phyloP scores from a whole-genome alignment of 1,139 yeast species.

The Insectozyma bohioensis region DNA sequence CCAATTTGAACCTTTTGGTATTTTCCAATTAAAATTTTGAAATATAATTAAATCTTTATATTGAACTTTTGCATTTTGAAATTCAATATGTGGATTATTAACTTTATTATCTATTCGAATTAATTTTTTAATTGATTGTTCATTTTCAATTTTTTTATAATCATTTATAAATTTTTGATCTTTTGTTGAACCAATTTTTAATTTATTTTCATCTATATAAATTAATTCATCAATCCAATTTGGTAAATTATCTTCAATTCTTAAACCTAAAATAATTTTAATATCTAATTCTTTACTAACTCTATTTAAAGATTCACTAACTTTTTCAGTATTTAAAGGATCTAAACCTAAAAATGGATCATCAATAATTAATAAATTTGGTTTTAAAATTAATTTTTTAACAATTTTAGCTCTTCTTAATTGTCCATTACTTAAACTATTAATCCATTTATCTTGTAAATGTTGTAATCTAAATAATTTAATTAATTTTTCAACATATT shows the following conservation, averaged over 20 bases:
- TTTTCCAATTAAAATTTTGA: conserved; percentile 61
- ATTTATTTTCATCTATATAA: conserved; percentile 55
- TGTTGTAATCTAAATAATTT: conserved; percentile 55
- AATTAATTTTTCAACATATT: conserved; percentile 42
- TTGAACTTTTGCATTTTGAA: conserved; percentile 62
- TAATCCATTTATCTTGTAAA: conserved; percentile 71
- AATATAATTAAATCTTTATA: conserved; percentile 66
- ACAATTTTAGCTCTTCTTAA: conserved; percentile 88
- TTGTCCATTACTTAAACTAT: conserved; percentile 91
- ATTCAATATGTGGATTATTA: conserved; percentile 44
- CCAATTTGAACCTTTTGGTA: conserved; percentile 78
- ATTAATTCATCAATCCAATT: conserved; percentile 76
- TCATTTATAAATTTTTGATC: conserved; percentile 9
- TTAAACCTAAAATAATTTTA: conserved; percentile 64
- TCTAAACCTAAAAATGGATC: conserved; percentile 94
- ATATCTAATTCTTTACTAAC: conserved; percentile 28
- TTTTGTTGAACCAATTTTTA: conserved; percentile 45
- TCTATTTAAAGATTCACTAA: conserved; percentile 44
- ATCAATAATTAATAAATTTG: conserved; percentile 70
- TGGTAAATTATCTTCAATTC: conserved; percentile 76
- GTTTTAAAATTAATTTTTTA: conserved; percentile 61
- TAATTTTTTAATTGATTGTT: conserved; percentile 6
- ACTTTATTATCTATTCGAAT: conserved; percentile 11
- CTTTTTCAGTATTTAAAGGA: conserved; percentile 63
- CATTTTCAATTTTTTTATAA: conserved; percentile 3